Base-by-base conservation (phyloP, 257 asterid genomes). In the Solanum peruvianum region DNA sequence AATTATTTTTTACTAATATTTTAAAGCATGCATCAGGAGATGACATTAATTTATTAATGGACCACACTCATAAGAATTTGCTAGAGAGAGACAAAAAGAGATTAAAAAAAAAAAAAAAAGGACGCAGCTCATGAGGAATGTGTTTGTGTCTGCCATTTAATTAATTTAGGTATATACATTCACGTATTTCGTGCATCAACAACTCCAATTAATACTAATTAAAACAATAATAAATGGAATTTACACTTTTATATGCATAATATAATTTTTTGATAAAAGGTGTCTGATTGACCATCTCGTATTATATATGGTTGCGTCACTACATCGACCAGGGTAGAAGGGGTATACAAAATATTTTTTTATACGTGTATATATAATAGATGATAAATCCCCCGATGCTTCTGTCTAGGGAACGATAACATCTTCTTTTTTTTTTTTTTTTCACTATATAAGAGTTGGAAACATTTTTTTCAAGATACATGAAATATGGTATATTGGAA, bases 121-220 rank as follows among this genome's bases (percentile, higher is more conserved):
- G 35, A 85, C 87, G 69, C 77, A 85, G n/a, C 52, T 85, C 87
- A 85, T 85, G 87, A 47, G 69, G 87, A 67, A 45, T 85, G 87
- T 85, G 87, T 85, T 45, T 85, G 58, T 84, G 87, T 85, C 87
- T 85, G 87, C 82, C 87, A 85, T 31, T 67, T 67, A 23, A 85
- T 31, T 67, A 25, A 23, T 81, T 49, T 29, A 29, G 69, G 44
- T 76, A 76, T 14, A 23, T 18, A 47, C 11, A 81, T 49, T 81
- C 85, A 81, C 85, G 69, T 31, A 49, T 47, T 16, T 81, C 29
- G 45, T 49, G 85, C 69, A 27, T 69, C 66, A 85, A 66, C 80
- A 18, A 85, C 47, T 85, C 14, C 82, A 11, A 69, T 69, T 15
- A 69, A 44, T 44, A 37, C 39, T 37, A 47, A 20, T 27, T n/a